phyloP scores from a whole-genome alignment of 495 filamentous ascomycete genomes.

The Staphylotrichum longicolle region DNA sequence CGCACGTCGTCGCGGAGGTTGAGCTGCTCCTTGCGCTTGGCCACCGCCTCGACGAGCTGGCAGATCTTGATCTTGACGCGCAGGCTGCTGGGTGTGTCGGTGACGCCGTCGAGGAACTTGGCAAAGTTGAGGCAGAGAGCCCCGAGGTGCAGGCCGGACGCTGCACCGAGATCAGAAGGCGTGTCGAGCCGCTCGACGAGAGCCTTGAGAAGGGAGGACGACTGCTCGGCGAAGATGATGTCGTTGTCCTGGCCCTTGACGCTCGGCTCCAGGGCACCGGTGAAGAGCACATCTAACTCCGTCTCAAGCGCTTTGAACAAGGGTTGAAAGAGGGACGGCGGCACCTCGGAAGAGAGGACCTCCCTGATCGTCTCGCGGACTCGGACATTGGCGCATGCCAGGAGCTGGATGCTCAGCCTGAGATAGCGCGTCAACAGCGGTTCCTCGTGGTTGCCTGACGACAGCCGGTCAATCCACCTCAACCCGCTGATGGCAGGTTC shows the following conservation, averaged over 20 bases:
- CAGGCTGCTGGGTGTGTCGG: slow-evolving; percentile 51
- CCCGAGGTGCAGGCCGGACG: slow-evolving; percentile 58
- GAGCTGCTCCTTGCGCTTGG: slow-evolving; percentile 62
- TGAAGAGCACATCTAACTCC: slow-evolving; percentile 58
- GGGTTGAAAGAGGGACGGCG: slow-evolving; percentile 56
- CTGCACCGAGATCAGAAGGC: slow-evolving; percentile 55
- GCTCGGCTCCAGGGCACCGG: slow-evolving; percentile 48
- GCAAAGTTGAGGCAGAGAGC: slow-evolving; percentile 59
- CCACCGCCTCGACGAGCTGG: slow-evolving; percentile 61
- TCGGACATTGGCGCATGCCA: slow-evolving; percentile 59
- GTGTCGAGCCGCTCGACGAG: slow-evolving; percentile 61
- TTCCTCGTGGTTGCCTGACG: slow-evolving; percentile 56
- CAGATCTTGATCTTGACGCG: slow-evolving; percentile 66
- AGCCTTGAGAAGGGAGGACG: slow-evolving; percentile 57
- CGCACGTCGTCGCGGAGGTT: slow-evolving; percentile 64
- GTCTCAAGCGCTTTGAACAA: slow-evolving; percentile 60
- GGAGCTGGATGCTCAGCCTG: slow-evolving; percentile 58
- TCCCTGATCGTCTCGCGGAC: slow-evolving; percentile 63
- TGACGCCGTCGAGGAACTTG: slow-evolving; percentile 55
- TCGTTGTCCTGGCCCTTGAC: slow-evolving; percentile 55
- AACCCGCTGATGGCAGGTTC: slow-evolving; percentile 56
- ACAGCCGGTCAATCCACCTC: slow-evolving; percentile 61
- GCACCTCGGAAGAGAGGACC: slow-evolving; percentile 58
- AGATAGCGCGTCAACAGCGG: slow-evolving; percentile 59
- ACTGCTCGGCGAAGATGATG: slow-evolving; percentile 63